These are phyloP conservation scores for Aristolochia fimbriata DNA, from an alignment of 164 flowering plant species.

Conservation along the genomic window DNA sequence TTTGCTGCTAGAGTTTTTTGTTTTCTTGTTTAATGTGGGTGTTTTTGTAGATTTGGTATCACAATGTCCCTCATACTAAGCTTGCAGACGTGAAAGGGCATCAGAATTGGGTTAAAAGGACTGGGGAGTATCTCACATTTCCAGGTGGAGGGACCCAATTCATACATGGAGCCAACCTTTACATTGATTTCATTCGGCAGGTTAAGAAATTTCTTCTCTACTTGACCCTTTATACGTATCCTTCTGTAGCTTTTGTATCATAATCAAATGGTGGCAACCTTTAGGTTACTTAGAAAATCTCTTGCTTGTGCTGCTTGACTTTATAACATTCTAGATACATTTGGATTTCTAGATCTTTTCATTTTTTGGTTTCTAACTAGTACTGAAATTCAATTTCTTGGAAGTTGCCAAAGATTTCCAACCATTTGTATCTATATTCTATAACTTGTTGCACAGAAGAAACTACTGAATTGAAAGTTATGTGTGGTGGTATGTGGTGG, in stretches of 20 bases:
- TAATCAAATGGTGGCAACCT: background rate
- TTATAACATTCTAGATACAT: background rate
- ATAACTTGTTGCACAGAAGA: too few relatives aligned
- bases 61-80: slow-evolving; percentile 75
- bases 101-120: slow-evolving; percentile 90
- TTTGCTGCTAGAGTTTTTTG: background rate
- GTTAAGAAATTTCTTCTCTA: slow-evolving; percentile 18
- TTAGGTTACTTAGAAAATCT: background rate
- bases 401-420: too few relatives aligned
- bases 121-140: slow-evolving; percentile 79
- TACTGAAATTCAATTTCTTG: too few relatives aligned
- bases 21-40: background rate
- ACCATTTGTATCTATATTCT: too few relatives aligned
- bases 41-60: slow-evolving; percentile 74
- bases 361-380: background rate
- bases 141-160: slow-evolving; percentile 98
- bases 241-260: background rate
- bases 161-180: slow-evolving; percentile 93
- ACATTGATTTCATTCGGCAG: slow-evolving; percentile 71
- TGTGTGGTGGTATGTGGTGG: too few relatives aligned
- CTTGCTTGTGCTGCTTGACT: background rate
- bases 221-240: background rate
- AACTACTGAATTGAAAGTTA: too few relatives aligned
- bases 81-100: slow-evolving; percentile 85
- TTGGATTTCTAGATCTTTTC: background rate